Evolutionary conservation across 2,329 filamentous ascomycete genomes (phyloP), one percentile per base, ranked within the genome.

Genomic region (Penicillium palitans): DNA sequence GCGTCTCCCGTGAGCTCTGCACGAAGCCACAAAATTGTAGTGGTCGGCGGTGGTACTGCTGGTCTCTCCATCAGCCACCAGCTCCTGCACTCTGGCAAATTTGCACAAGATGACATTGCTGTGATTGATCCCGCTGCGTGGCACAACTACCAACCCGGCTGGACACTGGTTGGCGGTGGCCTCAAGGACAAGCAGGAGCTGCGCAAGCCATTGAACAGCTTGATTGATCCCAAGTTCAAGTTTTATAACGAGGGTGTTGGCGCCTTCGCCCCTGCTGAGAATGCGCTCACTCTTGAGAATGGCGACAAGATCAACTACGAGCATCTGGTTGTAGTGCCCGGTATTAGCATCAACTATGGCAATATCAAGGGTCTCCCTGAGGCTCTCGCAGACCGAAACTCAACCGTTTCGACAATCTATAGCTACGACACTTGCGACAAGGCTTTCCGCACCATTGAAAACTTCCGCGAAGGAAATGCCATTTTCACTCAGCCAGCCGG

Each of bases 91-190:
- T 78, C 79, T 0, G 85, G 84, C 44, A 79, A 79, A 27, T 88
- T 88, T 66, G 62, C 72, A 0, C 74, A 79, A 44, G 78, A 85
- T 33, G 87, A 89, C 59, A 87, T 89, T 60, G 86, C 87, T 29
- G 66, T 89, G 27, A 74, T 89, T 44, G 87, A 89, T 62, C 87
- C 87, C 0, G 80, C 86, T 0, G 69, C 75, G 62, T 86, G 80
- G 79, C 86, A 89, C 68, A 80, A 89, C 74, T 89, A 88, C 70
- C 87, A 89, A 71, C 85, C 87, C 1, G 87, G 87, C 54, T 89
- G 86, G 86, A 89, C 87, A 2, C 78, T 89, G 1, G 87, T 89
- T 2, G 87, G 86, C 44, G 86, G 84, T 40, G 87, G 87, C 4
- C 78, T 89, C 40, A 88, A 88, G 72, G 81, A 77, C 47, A 86